Evolutionary conservation across 805 yeast species (phyloP).

Genomic region (Saccharomycopsis sp.): DNA sequence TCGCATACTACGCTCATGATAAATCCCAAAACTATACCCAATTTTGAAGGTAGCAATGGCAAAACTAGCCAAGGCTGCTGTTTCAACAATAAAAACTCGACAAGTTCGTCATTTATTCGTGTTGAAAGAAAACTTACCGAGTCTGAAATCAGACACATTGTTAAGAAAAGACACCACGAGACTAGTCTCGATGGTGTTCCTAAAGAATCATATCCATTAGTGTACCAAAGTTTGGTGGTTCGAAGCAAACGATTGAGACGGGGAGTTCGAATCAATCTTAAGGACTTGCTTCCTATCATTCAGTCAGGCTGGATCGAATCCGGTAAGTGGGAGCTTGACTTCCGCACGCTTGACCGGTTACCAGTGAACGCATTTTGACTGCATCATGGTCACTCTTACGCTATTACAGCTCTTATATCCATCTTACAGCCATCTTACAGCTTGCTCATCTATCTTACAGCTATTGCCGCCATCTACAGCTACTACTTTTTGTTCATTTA

Average conservation of each 20-base stretch:
- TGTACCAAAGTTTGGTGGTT: slow-evolving; percentile 65
- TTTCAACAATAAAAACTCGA: slow-evolving; percentile 4
- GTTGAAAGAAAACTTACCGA: slow-evolving; percentile 24
- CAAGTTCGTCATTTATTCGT: slow-evolving; percentile 20
- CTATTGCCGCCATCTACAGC: too few species aligned
- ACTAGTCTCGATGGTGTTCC: slow-evolving; percentile 29
- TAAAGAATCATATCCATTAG: slow-evolving; percentile 46
- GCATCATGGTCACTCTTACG: background rate
- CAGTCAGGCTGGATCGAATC: slow-evolving; percentile 31
- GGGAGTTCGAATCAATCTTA: slow-evolving; percentile 54
- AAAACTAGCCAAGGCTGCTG: slow-evolving; percentile 13
- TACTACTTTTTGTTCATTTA: too few species aligned
- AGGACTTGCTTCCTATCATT: slow-evolving; percentile 40
- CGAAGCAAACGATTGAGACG: slow-evolving; percentile 60
- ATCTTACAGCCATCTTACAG: too few species aligned
- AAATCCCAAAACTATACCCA: slow-evolving; percentile 1
- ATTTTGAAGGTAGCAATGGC: background rate
- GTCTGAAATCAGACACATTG: slow-evolving; percentile 5
- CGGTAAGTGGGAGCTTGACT: background rate
- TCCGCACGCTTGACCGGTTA: background rate
- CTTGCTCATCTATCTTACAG: too few species aligned
- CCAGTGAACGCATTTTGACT: background rate
- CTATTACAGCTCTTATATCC: too few species aligned
- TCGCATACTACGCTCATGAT: background rate
- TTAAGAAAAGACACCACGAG: slow-evolving; percentile 9